Percentiles rank a stretch among this genome's conserved stretches.
Evolutionary conservation across 176 grass and related monocot species (phyloP).

Genomic region (Triticum timopheevii): DNA sequence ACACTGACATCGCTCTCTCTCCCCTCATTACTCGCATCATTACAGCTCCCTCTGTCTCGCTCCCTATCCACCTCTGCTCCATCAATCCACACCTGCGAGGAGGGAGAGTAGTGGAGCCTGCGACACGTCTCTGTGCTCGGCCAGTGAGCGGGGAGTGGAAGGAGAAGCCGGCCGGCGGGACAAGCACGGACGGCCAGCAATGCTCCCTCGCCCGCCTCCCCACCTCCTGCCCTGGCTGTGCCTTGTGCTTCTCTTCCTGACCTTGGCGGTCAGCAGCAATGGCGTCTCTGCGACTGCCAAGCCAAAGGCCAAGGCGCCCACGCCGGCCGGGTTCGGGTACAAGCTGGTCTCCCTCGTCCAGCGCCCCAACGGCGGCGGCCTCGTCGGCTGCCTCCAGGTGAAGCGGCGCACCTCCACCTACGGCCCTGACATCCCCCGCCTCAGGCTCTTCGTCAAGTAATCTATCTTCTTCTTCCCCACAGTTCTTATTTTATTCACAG

Average conservation of each 20-base stretch:
- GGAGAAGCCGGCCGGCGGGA: background rate
- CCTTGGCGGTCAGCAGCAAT: conserved; percentile 19
- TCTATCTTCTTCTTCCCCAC: background rate
- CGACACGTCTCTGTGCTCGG: background rate
- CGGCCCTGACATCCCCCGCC: conserved; percentile 85
- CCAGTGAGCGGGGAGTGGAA: background rate
- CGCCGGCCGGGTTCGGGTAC: conserved; percentile 60
- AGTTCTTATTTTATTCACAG: background rate
- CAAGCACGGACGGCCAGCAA: background rate
- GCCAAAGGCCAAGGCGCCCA: background rate
- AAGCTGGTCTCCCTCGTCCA: conserved; percentile 61
- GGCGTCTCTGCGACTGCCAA: background rate
- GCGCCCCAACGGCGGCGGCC: conserved; percentile 51
- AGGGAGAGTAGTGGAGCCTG: too few species aligned
- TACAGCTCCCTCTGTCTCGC: background rate
- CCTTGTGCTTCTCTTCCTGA: conserved; percentile 35
- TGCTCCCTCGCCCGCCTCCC: conserved; percentile 2
- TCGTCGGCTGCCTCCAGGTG: conserved; percentile 68
- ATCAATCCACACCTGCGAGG: background rate
- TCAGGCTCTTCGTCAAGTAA: conserved; percentile 96
- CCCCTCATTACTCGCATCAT: conserved; percentile 46
- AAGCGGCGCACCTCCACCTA: conserved; percentile 64
- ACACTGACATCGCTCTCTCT: conserved; percentile 26
- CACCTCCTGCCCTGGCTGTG: conserved; percentile 25
- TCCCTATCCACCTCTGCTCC: background rate